Conservation (phyloP, 306 rosid genomes). For the Quercus dentata region DNA sequence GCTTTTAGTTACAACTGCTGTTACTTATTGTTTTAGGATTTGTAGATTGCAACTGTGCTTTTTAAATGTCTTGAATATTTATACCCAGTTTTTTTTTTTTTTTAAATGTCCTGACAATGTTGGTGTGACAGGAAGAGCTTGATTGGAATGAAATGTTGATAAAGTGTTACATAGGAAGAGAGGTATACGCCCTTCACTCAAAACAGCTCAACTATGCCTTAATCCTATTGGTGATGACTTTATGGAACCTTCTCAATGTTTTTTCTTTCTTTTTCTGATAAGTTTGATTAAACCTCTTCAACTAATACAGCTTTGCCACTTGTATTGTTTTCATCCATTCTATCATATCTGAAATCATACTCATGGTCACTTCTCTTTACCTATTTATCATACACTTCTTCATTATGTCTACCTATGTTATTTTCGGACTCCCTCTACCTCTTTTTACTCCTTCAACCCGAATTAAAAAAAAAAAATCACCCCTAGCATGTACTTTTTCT, state of each 20-base stretch:
- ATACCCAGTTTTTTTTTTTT: neutral
- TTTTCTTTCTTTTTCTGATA: no score
- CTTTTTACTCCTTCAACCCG: neutral
- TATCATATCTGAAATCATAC: neutral
- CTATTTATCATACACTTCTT: neutral
- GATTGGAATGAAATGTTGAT: constrained; percentile 77
- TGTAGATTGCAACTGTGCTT: neutral
- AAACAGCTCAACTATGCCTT: neutral
- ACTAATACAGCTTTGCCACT: neutral
- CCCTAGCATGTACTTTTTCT: neutral
- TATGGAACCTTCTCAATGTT: neutral
- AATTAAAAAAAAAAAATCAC: neutral
- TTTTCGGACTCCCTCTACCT: neutral
- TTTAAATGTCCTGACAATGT: neutral
- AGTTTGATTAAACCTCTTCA: neutral
- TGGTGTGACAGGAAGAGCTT: constrained; percentile 74
- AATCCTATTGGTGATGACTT: neutral
- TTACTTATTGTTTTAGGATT: neutral
- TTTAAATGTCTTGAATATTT: constrained; percentile 5
- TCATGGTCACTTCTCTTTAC: neutral
- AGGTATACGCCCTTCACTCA: constrained; percentile 35
- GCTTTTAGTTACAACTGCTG: neutral
- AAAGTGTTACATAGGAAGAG: constrained; percentile 78
- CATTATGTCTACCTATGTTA: neutral
- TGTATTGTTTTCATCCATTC: neutral